Evolutionary conservation across 1,139 yeast genomes (phyloP).

Genomic region (Candida labiduridarum): DNA sequence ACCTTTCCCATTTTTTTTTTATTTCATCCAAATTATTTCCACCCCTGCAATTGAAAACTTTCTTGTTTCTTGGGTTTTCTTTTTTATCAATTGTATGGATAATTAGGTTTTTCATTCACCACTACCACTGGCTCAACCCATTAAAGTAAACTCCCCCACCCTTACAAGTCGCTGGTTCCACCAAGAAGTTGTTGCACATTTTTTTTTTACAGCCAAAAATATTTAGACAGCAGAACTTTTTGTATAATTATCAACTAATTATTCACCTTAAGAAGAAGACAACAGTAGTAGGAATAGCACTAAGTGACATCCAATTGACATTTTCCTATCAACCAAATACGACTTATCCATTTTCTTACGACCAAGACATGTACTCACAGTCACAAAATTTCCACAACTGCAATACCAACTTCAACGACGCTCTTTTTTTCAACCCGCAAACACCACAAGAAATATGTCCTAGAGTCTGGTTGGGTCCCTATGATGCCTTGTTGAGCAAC

Average conservation of each 20-base stretch:
- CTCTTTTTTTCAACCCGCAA: constrained; percentile 18
- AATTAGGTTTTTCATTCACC: not conserved
- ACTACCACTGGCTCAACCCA: constrained; percentile 6
- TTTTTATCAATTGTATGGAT: constrained; percentile 1
- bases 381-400: constrained; percentile 10
- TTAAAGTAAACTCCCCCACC: not conserved
- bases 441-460: constrained; percentile 31
- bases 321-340: not conserved
- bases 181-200: constrained; percentile 4
- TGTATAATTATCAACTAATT: constrained; percentile 5
- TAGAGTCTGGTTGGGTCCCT: constrained; percentile 34
- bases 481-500: constrained; percentile 18
- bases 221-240: not conserved
- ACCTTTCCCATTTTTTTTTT: not conserved
- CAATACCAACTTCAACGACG: constrained; percentile 10
- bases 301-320: too few species aligned
- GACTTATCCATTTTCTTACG: too few species aligned
- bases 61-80: not conserved
- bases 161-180: not conserved
- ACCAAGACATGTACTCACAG: constrained; percentile 5
- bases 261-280: not conserved
- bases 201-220: constrained; percentile 6
- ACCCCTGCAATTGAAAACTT: not conserved
- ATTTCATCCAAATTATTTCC: not conserved
- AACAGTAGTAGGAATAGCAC: not conserved